A percentile compares a stretch with the other conserved stretches of the same genome.
These are phyloP conservation scores for Stereum hirsutum DNA, from an alignment of 1,284 basidiomycete genomes.

Conservation along the genomic window DNA sequence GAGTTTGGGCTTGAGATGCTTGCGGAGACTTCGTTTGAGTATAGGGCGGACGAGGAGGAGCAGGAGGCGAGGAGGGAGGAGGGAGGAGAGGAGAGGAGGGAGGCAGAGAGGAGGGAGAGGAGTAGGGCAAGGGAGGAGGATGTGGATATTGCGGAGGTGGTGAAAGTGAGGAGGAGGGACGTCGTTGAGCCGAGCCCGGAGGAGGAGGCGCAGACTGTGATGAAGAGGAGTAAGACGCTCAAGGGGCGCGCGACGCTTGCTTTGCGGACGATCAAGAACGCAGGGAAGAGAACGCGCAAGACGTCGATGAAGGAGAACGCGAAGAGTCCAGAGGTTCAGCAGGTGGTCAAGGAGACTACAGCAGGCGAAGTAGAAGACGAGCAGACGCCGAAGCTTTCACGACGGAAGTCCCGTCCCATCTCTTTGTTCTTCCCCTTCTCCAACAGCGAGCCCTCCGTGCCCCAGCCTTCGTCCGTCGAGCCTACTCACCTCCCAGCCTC, in stretches of 20 bases:
- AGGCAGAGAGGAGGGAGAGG: slow-evolving; percentile 13
- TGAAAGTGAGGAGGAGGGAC: slow-evolving; percentile 46
- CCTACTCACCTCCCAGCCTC: too few relatives aligned
- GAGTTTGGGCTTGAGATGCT: slow-evolving; percentile 1
- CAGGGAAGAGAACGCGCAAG: slow-evolving; percentile 26
- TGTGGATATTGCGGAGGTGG: slow-evolving; percentile 55
- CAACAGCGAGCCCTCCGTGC: slow-evolving; percentile 4
- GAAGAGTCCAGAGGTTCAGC: slow-evolving; percentile 3
- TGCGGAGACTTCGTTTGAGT: slow-evolving; percentile 13
- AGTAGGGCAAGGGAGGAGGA: slow-evolving; percentile 21
- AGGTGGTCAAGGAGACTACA: not conserved
- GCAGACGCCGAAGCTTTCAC: slow-evolving; percentile 1
- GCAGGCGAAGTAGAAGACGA: not conserved
- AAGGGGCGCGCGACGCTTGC: slow-evolving; percentile 50
- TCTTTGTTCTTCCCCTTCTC: slow-evolving; percentile 8
- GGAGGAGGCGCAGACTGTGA: slow-evolving; percentile 9
- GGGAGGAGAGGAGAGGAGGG: too few relatives aligned
- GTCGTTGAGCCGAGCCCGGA: slow-evolving; percentile 19
- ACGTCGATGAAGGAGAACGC: slow-evolving; percentile 4
- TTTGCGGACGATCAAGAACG: slow-evolving; percentile 51
- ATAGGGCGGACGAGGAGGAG: too few relatives aligned
- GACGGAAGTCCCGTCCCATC: slow-evolving; percentile 3
- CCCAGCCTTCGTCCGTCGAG: not conserved
- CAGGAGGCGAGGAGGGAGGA: too few relatives aligned
- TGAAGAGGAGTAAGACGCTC: slow-evolving; percentile 43